Percentiles rank a stretch among this genome's conserved stretches.
Conservation (phyloP, 306 rosid species). For the Quercus cerris region DNA sequence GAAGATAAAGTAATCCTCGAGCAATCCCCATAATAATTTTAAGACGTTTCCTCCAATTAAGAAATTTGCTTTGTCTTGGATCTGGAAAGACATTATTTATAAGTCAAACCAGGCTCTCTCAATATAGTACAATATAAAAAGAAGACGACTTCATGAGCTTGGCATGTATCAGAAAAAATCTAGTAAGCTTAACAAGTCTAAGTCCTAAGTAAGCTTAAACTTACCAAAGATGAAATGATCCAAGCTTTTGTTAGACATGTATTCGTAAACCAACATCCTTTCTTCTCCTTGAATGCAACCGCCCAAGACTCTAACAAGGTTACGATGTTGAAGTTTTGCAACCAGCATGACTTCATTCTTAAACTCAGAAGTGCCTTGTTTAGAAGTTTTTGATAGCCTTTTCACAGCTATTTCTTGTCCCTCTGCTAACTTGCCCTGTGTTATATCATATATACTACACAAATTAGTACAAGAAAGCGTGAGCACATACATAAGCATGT, state of each 20-base stretch:
- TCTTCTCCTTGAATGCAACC: conserved; percentile 39
- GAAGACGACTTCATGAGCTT: too few species aligned
- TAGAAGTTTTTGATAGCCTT: conserved; percentile 36
- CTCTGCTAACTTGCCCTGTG: conserved; percentile 40
- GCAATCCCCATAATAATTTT: conserved; percentile 37
- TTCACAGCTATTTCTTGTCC: conserved; percentile 58
- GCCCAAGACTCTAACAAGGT: conserved; percentile 37
- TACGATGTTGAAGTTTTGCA: conserved; percentile 42
- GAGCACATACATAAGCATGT: too few species aligned
- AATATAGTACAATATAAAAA: too few species aligned
- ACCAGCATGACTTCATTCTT: conserved; percentile 38
- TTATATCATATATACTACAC: not conserved
- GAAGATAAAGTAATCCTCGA: conserved; percentile 44
- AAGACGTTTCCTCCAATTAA: conserved; percentile 24
- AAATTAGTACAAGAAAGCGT: too few species aligned
- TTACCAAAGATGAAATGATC: conserved; percentile 35
- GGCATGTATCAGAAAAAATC: too few species aligned
- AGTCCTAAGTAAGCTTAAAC: not conserved
- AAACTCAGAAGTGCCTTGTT: conserved; percentile 43
- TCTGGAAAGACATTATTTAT: too few species aligned
- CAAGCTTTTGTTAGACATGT: conserved; percentile 38
- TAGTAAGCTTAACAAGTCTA: too few species aligned
- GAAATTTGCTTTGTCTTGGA: not conserved
- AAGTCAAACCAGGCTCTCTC: too few species aligned
- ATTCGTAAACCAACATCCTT: conserved; percentile 41